A percentile compares a stretch with the other conserved stretches of the same genome.
Conservation (phyloP, 2,329 filamentous ascomycete genomes). For the Hirsutella minnesotensis region DNA sequence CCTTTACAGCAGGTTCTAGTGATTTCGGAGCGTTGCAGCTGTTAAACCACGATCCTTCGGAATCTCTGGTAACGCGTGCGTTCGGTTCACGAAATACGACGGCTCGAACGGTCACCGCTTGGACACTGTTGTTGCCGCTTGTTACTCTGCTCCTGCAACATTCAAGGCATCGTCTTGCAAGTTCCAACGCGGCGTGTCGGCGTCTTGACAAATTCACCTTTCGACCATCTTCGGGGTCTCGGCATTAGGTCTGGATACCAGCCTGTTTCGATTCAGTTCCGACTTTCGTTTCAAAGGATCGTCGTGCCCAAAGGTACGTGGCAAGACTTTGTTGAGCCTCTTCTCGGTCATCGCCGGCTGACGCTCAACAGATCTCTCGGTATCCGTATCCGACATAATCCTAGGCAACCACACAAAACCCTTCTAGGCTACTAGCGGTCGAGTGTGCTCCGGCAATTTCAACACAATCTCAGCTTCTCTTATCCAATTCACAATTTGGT, state of each 20-base stretch:
- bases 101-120: slow-evolving; percentile 11
- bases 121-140: slow-evolving; percentile 6
- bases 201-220: slow-evolving; percentile 25
- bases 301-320: not conserved
- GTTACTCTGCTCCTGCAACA: slow-evolving; percentile 8
- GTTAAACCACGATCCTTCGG: slow-evolving; percentile 27
- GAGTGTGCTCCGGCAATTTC: too few species aligned
- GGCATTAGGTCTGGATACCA: slow-evolving; percentile 23
- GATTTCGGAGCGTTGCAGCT: slow-evolving; percentile 27
- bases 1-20: slow-evolving; percentile 23
- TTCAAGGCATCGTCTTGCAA: slow-evolving; percentile 20
- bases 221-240: slow-evolving; percentile 25
- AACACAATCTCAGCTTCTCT: too few species aligned
- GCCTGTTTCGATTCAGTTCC: slow-evolving; percentile 22
- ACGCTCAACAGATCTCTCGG: slow-evolving; percentile 11
- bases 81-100: slow-evolving; percentile 15
- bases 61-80: slow-evolving; percentile 25
- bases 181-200: slow-evolving; percentile 25
- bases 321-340: too few species aligned
- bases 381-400: slow-evolving; percentile 10
- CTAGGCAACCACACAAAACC: too few species aligned
- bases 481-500: too few species aligned
- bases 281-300: slow-evolving; percentile 13
- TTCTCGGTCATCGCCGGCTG: too few species aligned
- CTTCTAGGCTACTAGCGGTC: too few species aligned